These are phyloP conservation scores for Aurifilum marmelostoma DNA, from an alignment of 2,329 filamentous ascomycete species.

Conservation along the genomic window DNA sequence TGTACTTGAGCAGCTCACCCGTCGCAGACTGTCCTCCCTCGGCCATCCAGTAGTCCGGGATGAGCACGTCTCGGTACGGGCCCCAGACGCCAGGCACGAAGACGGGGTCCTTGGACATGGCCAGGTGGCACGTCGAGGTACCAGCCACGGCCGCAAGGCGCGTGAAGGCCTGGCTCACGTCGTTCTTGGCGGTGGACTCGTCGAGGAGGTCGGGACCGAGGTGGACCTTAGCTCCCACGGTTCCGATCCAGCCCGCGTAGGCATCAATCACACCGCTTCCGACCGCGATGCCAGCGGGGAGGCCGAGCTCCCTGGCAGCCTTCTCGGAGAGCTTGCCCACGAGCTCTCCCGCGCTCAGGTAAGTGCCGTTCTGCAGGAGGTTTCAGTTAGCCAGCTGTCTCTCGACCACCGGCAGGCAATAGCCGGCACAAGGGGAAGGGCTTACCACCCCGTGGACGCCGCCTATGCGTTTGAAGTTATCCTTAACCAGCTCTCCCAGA, in stretches of 20 bases:
- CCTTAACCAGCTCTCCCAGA: slow-evolving; percentile 78
- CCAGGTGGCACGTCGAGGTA: slow-evolving; percentile 95
- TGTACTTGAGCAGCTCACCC: slow-evolving; percentile 89
- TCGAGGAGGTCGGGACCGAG: slow-evolving; percentile 70
- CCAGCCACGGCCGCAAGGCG: slow-evolving; percentile 92
- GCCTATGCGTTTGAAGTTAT: slow-evolving; percentile 91
- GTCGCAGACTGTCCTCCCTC: slow-evolving; percentile 97
- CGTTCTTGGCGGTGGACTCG: slow-evolving; percentile 71
- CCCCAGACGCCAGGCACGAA: slow-evolving; percentile 98
- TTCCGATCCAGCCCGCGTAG: slow-evolving; percentile 98
- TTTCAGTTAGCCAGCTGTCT: slow-evolving; percentile 29
- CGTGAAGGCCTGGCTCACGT: slow-evolving; percentile 89
- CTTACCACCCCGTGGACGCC: slow-evolving; percentile 94
- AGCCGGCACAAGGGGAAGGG: slow-evolving; percentile 47
- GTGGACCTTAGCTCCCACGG: slow-evolving; percentile 94
- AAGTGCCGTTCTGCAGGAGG: slow-evolving; percentile 76
- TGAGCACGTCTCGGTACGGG: slow-evolving; percentile 90
- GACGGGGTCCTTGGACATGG: slow-evolving; percentile 90
- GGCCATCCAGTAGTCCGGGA: slow-evolving; percentile 94
- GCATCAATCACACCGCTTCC: slow-evolving; percentile 97
- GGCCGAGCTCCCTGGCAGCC: slow-evolving; percentile 80
- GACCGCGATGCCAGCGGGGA: slow-evolving; percentile 85
- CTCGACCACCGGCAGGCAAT: slow-evolving; percentile 17
- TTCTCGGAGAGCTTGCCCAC: slow-evolving; percentile 84
- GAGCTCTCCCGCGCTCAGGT: slow-evolving; percentile 88